Percentiles rank a stretch among this genome's conserved stretches.
Conservation (phyloP, 495 filamentous ascomycete genomes). For the Endocarpon pusillum region DNA sequence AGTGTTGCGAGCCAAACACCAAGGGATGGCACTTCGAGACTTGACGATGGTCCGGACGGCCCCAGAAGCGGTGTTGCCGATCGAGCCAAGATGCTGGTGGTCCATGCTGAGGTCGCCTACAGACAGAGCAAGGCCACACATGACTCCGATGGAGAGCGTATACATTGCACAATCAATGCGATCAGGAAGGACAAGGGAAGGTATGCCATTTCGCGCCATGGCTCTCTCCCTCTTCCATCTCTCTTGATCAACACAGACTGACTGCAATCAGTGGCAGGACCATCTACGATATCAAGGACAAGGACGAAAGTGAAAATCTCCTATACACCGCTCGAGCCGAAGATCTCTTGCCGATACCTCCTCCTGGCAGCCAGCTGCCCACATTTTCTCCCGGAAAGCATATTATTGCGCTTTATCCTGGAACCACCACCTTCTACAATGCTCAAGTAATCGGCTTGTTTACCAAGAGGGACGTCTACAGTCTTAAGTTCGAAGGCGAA, state of each 20-base stretch:
- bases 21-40: slow-evolving; percentile 28
- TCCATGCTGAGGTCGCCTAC: slow-evolving; percentile 75
- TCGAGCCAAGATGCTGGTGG: slow-evolving; percentile 35
- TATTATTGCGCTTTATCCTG: slow-evolving; percentile 70
- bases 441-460: slow-evolving; percentile 76
- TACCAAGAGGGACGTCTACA: slow-evolving; percentile 42
- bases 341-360: slow-evolving; percentile 73
- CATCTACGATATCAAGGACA: slow-evolving; percentile 87
- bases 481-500: slow-evolving; percentile 72
- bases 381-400: slow-evolving; percentile 63
- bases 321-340: slow-evolving; percentile 65
- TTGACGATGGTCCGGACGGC: slow-evolving; percentile 37
- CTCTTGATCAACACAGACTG: slow-evolving; percentile 11
- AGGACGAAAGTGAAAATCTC: no score
- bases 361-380: slow-evolving; percentile 34
- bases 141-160: slow-evolving; percentile 48
- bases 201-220: slow-evolving; percentile 17
- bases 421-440: slow-evolving; percentile 93
- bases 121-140: slow-evolving; percentile 59
- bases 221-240: slow-evolving; percentile 4
- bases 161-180: slow-evolving; percentile 72
- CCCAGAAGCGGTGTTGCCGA: slow-evolving; percentile 32
- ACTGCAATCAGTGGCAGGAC: slow-evolving; percentile 3
- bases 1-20: slow-evolving; percentile 33
- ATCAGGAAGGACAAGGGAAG: slow-evolving; percentile 71